These are phyloP conservation scores for Cyclocybe cylindracea DNA, from an alignment of 768 basidiomycete species.

Conservation along the genomic window DNA sequence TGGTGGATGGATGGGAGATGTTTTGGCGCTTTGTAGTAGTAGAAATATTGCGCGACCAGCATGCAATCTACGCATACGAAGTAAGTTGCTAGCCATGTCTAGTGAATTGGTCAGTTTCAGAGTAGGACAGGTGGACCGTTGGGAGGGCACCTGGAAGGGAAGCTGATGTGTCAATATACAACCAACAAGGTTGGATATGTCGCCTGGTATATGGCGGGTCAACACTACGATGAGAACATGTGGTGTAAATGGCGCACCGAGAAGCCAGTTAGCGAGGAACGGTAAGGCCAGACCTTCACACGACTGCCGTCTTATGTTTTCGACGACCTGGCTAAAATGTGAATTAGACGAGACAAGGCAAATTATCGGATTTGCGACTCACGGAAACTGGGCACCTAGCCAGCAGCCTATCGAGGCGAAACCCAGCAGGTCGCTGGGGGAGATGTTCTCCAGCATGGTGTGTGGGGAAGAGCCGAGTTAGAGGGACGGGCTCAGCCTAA, in stretches of 20 bases:
- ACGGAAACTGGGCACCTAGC: constrained; percentile 91
- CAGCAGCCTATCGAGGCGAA: constrained; percentile 75
- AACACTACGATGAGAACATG: constrained; percentile 1
- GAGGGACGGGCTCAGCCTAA: constrained; percentile 3
- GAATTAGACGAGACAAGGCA: neutral
- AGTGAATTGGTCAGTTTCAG: constrained; percentile 8
- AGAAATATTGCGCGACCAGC: constrained; percentile 78
- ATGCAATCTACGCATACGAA: constrained; percentile 83
- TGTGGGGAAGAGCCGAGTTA: constrained; percentile 17
- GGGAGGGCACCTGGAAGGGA: constrained; percentile 80
- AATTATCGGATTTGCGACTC: constrained; percentile 31
- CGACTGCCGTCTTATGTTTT: constrained; percentile 73
- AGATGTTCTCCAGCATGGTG: constrained; percentile 28
- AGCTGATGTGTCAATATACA: constrained; percentile 91
- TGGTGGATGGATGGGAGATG: constrained; percentile 33
- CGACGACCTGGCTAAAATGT: constrained; percentile 70
- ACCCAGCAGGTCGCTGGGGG: constrained; percentile 66
- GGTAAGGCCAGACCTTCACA: constrained; percentile 92
- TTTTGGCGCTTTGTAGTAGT: constrained; percentile 56
- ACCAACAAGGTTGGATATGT: constrained; percentile 89
- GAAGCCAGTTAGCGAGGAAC: constrained; percentile 91
- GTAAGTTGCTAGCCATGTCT: constrained; percentile 92
- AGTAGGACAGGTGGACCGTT: neutral
- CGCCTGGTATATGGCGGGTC: constrained; percentile 51
- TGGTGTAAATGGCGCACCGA: constrained; percentile 52